Conservation (phyloP, 306 rosid species). For the Prunus mongolica region DNA sequence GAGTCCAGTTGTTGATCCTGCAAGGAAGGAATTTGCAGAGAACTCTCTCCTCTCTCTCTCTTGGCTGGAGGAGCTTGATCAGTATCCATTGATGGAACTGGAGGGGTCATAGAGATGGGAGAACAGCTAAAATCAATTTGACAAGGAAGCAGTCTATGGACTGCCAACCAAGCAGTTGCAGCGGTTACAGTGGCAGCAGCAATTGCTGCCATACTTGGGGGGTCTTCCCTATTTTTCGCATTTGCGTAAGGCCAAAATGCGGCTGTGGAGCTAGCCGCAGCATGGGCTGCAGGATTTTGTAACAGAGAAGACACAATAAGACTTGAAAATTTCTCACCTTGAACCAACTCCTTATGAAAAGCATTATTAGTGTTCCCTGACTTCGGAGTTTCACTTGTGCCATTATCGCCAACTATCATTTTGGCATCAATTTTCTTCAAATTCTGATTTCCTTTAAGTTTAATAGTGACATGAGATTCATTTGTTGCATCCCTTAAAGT, state of each 20-base stretch:
- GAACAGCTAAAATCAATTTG: conserved; percentile 51
- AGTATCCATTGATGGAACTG: conserved; percentile 39
- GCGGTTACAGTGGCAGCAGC: conserved; percentile 88
- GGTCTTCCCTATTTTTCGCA: conserved; percentile 40
- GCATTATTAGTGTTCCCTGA: conserved; percentile 34
- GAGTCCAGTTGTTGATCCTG: conserved; percentile 46
- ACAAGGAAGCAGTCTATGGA: conserved; percentile 81
- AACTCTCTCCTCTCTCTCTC: conserved; percentile 41
- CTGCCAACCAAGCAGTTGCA: conserved; percentile 95
- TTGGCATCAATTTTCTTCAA: conserved; percentile 43
- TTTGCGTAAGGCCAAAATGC: conserved; percentile 72
- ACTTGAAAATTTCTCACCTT: conserved; percentile 59
- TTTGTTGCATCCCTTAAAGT: conserved; percentile 26
- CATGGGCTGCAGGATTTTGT: conserved; percentile 88
- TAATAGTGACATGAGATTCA: conserved; percentile 39
- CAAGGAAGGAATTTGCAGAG: conserved; percentile 42
- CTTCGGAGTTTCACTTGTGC: conserved; percentile 36
- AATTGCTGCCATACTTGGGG: conserved; percentile 72
- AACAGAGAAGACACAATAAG: conserved; percentile 63
- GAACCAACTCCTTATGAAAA: conserved; percentile 33
- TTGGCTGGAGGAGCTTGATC: conserved; percentile 40
- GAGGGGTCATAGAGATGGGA: conserved; percentile 40
- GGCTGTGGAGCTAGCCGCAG: conserved; percentile 78
- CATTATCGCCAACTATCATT: conserved; percentile 39
- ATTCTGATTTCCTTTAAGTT: conserved; percentile 40